Conservation (phyloP, 345 rosid species). For the Syzygium jambos region DNA sequence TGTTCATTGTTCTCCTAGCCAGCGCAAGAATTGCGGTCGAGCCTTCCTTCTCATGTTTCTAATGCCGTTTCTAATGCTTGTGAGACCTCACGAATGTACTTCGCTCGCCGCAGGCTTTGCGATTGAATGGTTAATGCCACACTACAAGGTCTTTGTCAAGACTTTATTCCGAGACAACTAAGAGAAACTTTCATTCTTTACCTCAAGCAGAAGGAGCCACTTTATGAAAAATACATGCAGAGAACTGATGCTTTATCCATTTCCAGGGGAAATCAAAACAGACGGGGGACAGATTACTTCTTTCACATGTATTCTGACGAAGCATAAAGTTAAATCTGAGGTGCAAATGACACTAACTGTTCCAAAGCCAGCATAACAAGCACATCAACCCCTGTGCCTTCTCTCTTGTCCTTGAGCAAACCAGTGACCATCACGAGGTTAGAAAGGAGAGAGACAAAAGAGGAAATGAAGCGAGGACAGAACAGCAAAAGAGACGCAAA, state of each 20-base stretch:
- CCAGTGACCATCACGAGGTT: not conserved
- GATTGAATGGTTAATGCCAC: not conserved
- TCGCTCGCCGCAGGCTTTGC: not conserved
- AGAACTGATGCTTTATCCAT: not conserved
- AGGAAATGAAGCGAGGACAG: not conserved
- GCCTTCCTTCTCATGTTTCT: not conserved
- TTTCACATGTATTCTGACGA: not conserved
- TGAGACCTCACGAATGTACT: fast-evolving
- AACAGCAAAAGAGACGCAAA: not conserved
- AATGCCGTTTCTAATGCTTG: not conserved
- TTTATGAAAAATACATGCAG: not conserved
- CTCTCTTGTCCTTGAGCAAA: not conserved
- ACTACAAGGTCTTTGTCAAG: not conserved
- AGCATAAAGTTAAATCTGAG: not conserved
- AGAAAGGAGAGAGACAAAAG: not conserved
- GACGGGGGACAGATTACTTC: not conserved
- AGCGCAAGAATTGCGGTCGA: not conserved
- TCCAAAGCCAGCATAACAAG: not conserved
- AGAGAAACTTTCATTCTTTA: not conserved
- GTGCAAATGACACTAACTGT: not conserved
- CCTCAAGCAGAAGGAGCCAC: not conserved
- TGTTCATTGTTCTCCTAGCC: not conserved
- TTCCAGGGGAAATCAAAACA: not conserved
- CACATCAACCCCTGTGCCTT: not conserved
- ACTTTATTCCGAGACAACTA: not conserved